These are phyloP conservation scores for Lycium ferocissimum DNA, from an alignment of 257 asterid species.

Conservation along the genomic window DNA sequence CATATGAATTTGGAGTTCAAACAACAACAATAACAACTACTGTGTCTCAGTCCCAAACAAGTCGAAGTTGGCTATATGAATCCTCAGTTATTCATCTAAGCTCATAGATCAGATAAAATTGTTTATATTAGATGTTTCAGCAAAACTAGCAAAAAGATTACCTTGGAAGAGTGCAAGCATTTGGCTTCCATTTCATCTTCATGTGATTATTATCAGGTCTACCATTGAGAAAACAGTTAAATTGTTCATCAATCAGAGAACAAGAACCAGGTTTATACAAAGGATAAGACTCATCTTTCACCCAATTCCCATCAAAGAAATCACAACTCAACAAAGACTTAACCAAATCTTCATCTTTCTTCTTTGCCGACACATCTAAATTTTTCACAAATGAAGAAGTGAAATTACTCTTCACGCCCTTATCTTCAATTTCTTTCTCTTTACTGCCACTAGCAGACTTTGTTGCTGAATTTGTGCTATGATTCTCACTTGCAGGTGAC, in stretches of 20 bases:
- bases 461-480: conserved; percentile 1
- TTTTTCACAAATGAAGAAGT: conserved; percentile 17
- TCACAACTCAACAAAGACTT: conserved; percentile 44
- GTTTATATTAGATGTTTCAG: not conserved
- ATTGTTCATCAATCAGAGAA: conserved; percentile 56
- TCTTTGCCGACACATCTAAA: conserved; percentile 6
- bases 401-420: conserved; percentile 25
- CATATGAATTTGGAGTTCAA: no score
- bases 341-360: conserved; percentile 31
- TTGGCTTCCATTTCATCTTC: conserved; percentile 64
- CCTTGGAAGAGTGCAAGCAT: conserved; percentile 61
- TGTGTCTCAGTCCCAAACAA: no score
- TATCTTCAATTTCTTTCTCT: conserved; percentile 21
- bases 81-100: not conserved
- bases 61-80: not conserved
- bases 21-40: no score
- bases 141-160: conserved; percentile 8
- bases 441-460: conserved; percentile 13
- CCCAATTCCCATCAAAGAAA: conserved; percentile 69
- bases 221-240: conserved; percentile 60
- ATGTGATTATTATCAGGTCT: conserved; percentile 52
- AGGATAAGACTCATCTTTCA: conserved; percentile 59
- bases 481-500: conserved; percentile 25
- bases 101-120: not conserved
- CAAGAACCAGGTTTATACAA: conserved; percentile 64